Percentiles rank a stretch among this genome's conserved stretches.
These are phyloP conservation scores for Phytophthora citrophthora DNA, from an alignment of 352 stramenopile genomes.

Conservation along the genomic window DNA sequence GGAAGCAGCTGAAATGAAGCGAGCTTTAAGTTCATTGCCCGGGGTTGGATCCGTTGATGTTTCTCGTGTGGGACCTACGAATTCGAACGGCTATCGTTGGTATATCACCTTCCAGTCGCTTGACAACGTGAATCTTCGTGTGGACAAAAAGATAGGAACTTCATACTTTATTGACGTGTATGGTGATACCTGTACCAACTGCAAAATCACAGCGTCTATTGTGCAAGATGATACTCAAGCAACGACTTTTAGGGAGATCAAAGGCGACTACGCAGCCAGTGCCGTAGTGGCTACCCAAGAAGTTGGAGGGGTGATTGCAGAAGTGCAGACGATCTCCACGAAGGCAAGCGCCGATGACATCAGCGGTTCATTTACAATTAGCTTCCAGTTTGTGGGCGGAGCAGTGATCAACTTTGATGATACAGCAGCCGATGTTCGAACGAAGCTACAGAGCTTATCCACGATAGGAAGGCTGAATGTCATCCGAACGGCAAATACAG, in stretches of 20 bases:
- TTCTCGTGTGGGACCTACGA: constrained; percentile 58
- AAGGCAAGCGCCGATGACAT: constrained; percentile 48
- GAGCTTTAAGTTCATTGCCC: constrained; percentile 47
- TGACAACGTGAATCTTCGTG: constrained; percentile 49
- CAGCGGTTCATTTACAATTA: constrained; percentile 62
- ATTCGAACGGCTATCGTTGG: constrained; percentile 68
- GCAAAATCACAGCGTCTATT: constrained; percentile 43
- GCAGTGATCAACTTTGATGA: constrained; percentile 76
- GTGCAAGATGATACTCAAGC: constrained; percentile 47
- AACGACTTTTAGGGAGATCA: constrained; percentile 36
- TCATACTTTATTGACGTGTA: constrained; percentile 48
- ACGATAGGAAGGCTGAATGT: constrained; percentile 73
- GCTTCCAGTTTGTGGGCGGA: constrained; percentile 65
- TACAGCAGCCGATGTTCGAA: constrained; percentile 70
- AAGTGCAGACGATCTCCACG: constrained; percentile 70
- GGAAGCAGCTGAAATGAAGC: constrained; percentile 58
- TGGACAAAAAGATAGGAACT: constrained; percentile 55
- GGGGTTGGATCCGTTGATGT: constrained; percentile 68
- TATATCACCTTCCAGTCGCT: constrained; percentile 76
- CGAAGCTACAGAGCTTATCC: constrained; percentile 73
- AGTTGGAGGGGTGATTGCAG: constrained; percentile 60
- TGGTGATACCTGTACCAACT: constrained; percentile 48
- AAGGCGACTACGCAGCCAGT: constrained; percentile 46
- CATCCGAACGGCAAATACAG: constrained; percentile 43
- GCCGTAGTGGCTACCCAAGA: constrained; percentile 60